Conservation (phyloP, 1,139 yeast species). For the Nakaseomyces uthaithaninus region DNA sequence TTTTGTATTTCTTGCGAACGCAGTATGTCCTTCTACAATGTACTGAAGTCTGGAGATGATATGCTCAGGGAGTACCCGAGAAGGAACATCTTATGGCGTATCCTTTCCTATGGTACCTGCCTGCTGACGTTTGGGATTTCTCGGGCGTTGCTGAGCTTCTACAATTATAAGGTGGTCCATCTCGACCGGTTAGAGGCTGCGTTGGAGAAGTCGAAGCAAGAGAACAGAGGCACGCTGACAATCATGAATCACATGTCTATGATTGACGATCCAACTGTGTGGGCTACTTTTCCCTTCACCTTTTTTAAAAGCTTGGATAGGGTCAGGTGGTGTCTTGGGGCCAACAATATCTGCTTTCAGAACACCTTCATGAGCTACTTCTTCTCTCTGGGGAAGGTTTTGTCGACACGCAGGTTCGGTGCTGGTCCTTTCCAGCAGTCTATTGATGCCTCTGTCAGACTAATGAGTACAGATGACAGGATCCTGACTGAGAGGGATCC, state of each 20-base stretch:
- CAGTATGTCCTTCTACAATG: conserved; percentile 73
- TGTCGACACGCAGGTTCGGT: conserved; percentile 83
- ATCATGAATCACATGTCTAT: conserved; percentile 96
- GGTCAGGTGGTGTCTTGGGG: conserved; percentile 92
- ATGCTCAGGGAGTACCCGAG: conserved; percentile 61
- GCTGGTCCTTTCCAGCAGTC: conserved; percentile 89
- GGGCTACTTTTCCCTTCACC: conserved; percentile 78
- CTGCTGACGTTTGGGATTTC: conserved; percentile 56
- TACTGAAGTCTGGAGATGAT: conserved; percentile 66
- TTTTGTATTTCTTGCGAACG: too few relatives aligned
- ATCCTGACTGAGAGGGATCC: conserved; percentile 8
- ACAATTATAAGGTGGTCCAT: conserved; percentile 55
- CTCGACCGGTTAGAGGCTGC: conserved; percentile 60
- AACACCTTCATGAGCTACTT: conserved; percentile 47
- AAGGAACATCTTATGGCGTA: conserved; percentile 51
- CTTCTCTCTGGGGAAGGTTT: conserved; percentile 79
- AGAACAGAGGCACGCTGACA: conserved; percentile 69
- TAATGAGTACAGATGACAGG: conserved; percentile 41
- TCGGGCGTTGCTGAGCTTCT: conserved; percentile 54
- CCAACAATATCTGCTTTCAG: conserved; percentile 81
- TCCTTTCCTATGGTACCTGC: conserved; percentile 63
- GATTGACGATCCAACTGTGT: conserved; percentile 85
- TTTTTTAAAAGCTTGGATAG: conserved; percentile 55
- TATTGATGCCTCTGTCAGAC: conserved; percentile 77
- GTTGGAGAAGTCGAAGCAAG: conserved; percentile 49